Conservation (phyloP, 192 early-diverging fungal genomes). For the Backusella tuberculispora region DNA sequence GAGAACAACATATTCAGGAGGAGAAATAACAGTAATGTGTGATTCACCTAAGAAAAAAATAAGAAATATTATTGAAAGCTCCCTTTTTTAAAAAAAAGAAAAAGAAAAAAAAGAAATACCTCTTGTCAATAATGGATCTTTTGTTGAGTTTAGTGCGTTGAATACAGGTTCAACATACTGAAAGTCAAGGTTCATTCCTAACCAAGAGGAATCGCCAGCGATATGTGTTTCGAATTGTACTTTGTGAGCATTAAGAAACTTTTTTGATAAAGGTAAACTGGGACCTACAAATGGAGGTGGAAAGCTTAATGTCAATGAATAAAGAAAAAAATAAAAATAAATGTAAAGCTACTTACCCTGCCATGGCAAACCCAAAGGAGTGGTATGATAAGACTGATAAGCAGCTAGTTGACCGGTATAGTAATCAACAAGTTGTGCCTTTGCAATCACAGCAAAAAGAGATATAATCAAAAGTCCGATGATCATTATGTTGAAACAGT, state of each 20-base stretch:
- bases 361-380: constrained; percentile 22
- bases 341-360: constrained; percentile 9
- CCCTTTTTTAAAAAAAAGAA: neutral
- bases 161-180: constrained; percentile 57
- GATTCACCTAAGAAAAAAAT: constrained; percentile 55
- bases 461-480: constrained; percentile 11
- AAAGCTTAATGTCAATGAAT: neutral
- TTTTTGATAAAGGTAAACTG: constrained; percentile 7
- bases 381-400: constrained; percentile 12
- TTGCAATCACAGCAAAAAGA: constrained; percentile 10
- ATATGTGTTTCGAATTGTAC: constrained; percentile 15
- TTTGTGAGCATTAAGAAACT: constrained; percentile 20
- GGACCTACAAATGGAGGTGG: constrained; percentile 13
- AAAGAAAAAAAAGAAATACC: constrained; percentile 8
- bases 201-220: constrained; percentile 40
- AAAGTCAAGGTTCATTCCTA: constrained; percentile 65
- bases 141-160: constrained; percentile 49
- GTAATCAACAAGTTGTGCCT: neutral
- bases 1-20: constrained; percentile 67
- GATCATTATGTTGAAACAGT: neutral
- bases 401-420: neutral
- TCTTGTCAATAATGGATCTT: constrained; percentile 39
- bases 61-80: neutral
- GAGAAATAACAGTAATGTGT: constrained; percentile 72
- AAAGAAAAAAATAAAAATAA: neutral